These are phyloP conservation scores for Zasmidium citrigriseum DNA, from an alignment of 2,329 filamentous ascomycete genomes.

Conservation along the genomic window DNA sequence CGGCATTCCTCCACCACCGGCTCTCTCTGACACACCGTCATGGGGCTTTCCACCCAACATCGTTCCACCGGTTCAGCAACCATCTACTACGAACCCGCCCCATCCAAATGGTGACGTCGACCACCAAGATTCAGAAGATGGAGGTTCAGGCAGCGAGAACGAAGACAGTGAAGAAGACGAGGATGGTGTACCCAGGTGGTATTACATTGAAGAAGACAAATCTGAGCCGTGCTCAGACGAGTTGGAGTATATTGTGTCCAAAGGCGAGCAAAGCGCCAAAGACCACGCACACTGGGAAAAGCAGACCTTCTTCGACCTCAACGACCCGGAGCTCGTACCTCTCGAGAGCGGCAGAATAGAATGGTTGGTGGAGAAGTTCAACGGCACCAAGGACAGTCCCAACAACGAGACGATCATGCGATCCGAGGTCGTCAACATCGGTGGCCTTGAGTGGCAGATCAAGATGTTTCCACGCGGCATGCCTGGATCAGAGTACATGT, in stretches of 20 bases:
- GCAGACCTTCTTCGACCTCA: slow-evolving; percentile 55
- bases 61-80: background rate
- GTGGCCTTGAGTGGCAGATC: slow-evolving; percentile 65
- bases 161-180: slow-evolving; percentile 34
- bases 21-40: background rate
- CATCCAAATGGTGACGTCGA: background rate
- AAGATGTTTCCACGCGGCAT: slow-evolving; percentile 66
- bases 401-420: slow-evolving; percentile 61
- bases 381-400: slow-evolving; percentile 61
- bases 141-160: slow-evolving; percentile 14
- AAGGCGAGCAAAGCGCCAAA: slow-evolving; percentile 55
- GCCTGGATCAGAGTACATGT: slow-evolving; percentile 55
- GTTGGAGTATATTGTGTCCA: slow-evolving; percentile 57
- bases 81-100: background rate
- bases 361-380: slow-evolving; percentile 60
- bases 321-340: slow-evolving; percentile 60
- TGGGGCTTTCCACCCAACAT: background rate
- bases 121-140: slow-evolving; percentile 5
- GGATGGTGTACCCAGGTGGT: slow-evolving; percentile 25
- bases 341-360: slow-evolving; percentile 58
- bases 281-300: slow-evolving; percentile 62
- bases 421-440: slow-evolving; percentile 57
- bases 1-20: background rate
- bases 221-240: slow-evolving; percentile 59
- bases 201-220: slow-evolving; percentile 56